Evolutionary conservation across 73 alveolate species (phyloP).

Genomic region (Tetrahymena thermophila): DNA sequence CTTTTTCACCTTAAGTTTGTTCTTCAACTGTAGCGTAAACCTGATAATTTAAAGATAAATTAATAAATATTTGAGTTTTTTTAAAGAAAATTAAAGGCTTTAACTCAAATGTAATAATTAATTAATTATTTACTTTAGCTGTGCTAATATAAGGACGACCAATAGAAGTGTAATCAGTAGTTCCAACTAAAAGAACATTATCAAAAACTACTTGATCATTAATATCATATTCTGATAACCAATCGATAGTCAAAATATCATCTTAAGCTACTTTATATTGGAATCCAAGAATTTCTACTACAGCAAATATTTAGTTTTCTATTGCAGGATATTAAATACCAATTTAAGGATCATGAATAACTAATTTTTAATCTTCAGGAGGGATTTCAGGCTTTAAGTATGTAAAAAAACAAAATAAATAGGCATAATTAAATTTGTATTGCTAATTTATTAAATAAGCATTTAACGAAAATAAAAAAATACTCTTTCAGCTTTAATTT

Average conservation of each 20-base stretch:
- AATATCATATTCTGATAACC: constrained; percentile 19
- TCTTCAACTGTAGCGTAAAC: constrained; percentile 56
- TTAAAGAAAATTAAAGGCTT: too few species aligned
- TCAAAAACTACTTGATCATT: constrained; percentile 47
- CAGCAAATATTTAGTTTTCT: constrained; percentile 46
- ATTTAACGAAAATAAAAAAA: background rate
- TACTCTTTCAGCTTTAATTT: background rate
- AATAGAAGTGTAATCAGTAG: constrained; percentile 53
- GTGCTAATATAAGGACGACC: constrained; percentile 58
- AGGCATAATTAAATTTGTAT: background rate
- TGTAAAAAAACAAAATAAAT: background rate
- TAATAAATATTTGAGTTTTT: background rate
- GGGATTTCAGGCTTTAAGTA: constrained; percentile 34
- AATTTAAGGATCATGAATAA: constrained; percentile 26
- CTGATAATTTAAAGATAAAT: background rate
- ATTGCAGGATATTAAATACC: constrained; percentile 45
- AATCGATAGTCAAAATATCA: constrained; percentile 36
- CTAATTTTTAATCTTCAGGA: constrained; percentile 18
- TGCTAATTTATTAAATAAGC: background rate
- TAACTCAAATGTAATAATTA: background rate
- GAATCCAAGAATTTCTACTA: constrained; percentile 40
- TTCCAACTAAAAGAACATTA: constrained; percentile 53
- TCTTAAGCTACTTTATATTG: constrained; percentile 49
- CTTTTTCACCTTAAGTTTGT: constrained; percentile 41
- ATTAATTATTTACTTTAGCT: constrained; percentile 8